Percentiles rank a stretch among this genome's conserved stretches.
These are phyloP conservation scores for Mucor circinelloides DNA, from an alignment of 371 early-diverging fungal genomes.

Conservation along the genomic window DNA sequence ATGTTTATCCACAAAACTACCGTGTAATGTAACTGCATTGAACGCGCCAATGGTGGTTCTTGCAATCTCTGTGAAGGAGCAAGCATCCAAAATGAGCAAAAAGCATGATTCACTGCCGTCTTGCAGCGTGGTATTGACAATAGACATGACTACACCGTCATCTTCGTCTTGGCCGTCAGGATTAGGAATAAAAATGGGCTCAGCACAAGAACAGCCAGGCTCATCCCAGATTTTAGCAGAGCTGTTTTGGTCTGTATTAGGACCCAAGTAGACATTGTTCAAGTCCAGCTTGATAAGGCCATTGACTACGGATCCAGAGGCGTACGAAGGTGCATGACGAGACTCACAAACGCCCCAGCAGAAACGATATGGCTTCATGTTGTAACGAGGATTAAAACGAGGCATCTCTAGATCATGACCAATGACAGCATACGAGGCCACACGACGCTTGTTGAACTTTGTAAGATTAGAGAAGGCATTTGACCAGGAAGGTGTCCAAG, in stretches of 20 bases:
- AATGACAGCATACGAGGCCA: constrained; percentile 44
- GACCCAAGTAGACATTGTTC: constrained; percentile 34
- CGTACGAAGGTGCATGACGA: constrained; percentile 45
- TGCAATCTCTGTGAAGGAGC: constrained; percentile 59
- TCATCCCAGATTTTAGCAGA: constrained; percentile 48
- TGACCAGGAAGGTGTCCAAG: constrained; percentile 12
- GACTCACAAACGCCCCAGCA: constrained; percentile 62
- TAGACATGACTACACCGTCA: constrained; percentile 66
- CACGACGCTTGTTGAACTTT: constrained; percentile 40
- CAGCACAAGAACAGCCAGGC: constrained; percentile 65
- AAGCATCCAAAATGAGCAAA: constrained; percentile 63
- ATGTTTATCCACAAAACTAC: constrained; percentile 42
- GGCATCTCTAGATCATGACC: constrained; percentile 63
- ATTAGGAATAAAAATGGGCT: constrained; percentile 68
- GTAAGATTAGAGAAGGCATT: constrained; percentile 19
- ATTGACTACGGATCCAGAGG: constrained; percentile 50
- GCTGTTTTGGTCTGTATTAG: constrained; percentile 31
- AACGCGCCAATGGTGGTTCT: constrained; percentile 51
- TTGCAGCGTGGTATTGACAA: constrained; percentile 44
- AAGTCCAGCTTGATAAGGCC: constrained; percentile 62
- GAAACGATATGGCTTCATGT: constrained; percentile 53
- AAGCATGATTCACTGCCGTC: constrained; percentile 54
- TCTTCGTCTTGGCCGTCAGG: constrained; percentile 60
- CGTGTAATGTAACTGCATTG: constrained; percentile 48
- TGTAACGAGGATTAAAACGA: constrained; percentile 55